Base-by-base conservation (phyloP, 345 rosid genomes). In the Melaleuca quinquenervia region DNA sequence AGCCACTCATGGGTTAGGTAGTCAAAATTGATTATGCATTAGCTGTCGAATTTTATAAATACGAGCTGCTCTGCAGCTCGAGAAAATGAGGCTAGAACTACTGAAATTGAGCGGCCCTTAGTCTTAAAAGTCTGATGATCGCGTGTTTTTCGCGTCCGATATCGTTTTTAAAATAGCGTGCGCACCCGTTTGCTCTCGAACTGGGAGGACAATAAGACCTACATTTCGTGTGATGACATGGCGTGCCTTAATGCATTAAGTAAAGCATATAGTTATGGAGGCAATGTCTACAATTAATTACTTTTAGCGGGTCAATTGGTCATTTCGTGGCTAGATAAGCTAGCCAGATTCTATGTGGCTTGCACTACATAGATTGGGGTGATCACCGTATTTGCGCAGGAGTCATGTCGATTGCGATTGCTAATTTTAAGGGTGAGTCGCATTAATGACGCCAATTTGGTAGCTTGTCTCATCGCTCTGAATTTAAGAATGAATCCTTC, bases 41-140 rank as follows among this genome's bases (percentile, higher is more conserved):
- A 22, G 80, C 84, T 56, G 86, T 86, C 24, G 45, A 20, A 64
- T 8, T 64, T 64, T 32, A 16, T 64, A 32, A 45, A 0, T 36
- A 48, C 13, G 7, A 32, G 24, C 78, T 16, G 32, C 45, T 0
- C 78, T 5, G 24, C 3, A 70, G 15, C 12, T 32, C 0, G 78
- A 41, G 45, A 8, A 1, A 10, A 70, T 70, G 48, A 16, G 36
- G 36, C 2, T 58, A 58, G 70, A 36, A 20, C 13, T 70, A 70
- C 5, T 70, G 48, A 20, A 70, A 70, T 0, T 70, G 24, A 32
- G 45, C 45, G 12, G 45, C 11, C 16, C 2, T 64, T 64, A 7
- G 29, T 64, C 6, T 16, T 20, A 36, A 29, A 58, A 7, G 76
- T 64, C 11, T 2, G 6, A 22, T 64, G 44, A 29, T 29, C 8